phyloP scores from a whole-genome alignment of 371 early-diverging fungal genomes.

The Mucor racemosus region DNA sequence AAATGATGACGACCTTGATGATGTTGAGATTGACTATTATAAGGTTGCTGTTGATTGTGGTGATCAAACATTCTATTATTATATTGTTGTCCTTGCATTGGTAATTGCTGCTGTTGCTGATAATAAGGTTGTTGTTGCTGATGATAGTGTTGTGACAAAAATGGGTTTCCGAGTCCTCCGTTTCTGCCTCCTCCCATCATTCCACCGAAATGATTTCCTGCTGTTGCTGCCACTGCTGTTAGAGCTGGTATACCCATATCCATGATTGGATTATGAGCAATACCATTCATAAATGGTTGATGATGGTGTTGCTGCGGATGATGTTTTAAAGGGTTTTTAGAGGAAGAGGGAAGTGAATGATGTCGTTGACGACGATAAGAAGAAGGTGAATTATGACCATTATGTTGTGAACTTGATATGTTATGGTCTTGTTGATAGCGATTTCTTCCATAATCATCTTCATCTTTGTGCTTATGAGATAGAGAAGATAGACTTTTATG shows the following conservation, averaged over 20 bases:
- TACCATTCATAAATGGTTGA: background rate
- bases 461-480: constrained; percentile 2
- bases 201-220: background rate
- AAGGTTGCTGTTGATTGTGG: background rate
- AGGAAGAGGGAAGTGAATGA: constrained; percentile 10
- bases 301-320: background rate
- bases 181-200: background rate
- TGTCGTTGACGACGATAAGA: constrained; percentile 11
- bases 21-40: background rate
- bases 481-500: background rate
- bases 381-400: background rate
- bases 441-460: background rate
- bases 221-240: background rate
- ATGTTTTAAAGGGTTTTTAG: background rate
- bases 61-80: background rate
- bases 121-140: constrained; percentile 2
- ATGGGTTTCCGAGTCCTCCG: background rate
- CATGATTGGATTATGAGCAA: background rate
- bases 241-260: background rate
- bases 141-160: background rate
- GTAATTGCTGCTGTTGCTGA: background rate
- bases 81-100: background rate
- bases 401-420: background rate
- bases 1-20: background rate
- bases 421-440: background rate